Conservation (phyloP, 1,284 basidiomycete species). For the Cutaneotrichosporon daszewskae region DNA sequence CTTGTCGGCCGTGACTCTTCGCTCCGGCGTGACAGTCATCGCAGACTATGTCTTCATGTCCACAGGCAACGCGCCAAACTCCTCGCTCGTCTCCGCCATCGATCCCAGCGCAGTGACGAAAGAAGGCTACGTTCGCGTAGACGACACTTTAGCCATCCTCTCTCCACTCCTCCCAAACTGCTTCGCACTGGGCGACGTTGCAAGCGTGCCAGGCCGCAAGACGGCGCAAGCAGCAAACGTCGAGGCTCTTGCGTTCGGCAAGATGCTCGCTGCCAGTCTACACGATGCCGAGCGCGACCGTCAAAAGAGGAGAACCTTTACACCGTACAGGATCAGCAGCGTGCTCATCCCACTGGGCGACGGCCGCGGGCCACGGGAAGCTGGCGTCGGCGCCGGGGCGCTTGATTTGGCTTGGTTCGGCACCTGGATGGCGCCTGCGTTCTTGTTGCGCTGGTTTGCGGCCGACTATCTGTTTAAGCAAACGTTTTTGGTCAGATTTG, state of each 20-base stretch:
- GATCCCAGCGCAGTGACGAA: conserved; percentile 40
- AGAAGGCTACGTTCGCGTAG: conserved; percentile 40
- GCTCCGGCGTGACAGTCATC: conserved; percentile 32
- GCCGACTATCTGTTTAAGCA: conserved; percentile 4
- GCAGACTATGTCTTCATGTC: conserved; percentile 49
- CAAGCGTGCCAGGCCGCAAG: conserved; percentile 5
- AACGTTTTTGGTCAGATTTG: conserved; percentile 24
- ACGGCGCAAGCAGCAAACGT: conserved; percentile 3
- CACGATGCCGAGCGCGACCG: not conserved
- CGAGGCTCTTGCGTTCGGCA: not conserved
- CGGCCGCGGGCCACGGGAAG: not conserved
- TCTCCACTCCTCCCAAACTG: no score
- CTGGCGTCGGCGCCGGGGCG: conserved; percentile 5
- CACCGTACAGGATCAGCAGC: no score
- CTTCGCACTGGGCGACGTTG: conserved; percentile 42
- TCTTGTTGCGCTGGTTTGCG: conserved; percentile 10
- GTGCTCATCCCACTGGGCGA: conserved; percentile 8
- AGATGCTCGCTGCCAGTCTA: not conserved
- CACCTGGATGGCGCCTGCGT: conserved; percentile 4
- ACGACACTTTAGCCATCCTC: conserved; percentile 32
- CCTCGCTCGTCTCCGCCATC: conserved; percentile 29
- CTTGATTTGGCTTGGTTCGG: conserved; percentile 6
- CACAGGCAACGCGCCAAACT: conserved; percentile 45
- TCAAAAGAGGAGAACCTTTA: not conserved
- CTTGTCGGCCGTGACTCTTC: no score